Base-by-base conservation (phyloP, 2,329 filamentous ascomycete genomes). In the Neoscytalidium dimidiatum region DNA sequence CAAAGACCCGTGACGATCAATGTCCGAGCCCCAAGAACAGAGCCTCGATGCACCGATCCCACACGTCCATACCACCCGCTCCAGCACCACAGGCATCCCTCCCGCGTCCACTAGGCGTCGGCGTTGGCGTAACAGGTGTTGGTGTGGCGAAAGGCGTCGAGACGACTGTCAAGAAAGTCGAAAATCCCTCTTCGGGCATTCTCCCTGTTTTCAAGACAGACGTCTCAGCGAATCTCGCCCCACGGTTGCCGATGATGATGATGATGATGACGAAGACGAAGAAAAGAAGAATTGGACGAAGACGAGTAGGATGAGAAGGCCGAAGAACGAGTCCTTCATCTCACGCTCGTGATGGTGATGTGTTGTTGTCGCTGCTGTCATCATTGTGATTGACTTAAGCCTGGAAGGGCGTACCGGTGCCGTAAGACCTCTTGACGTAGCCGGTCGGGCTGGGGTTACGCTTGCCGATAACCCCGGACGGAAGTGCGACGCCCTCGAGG, bases 391-490 rank as follows among this genome's bases (percentile, higher is more conserved):
- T 23, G 38, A 43, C 46, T 60, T 60, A 60, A 28, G 38, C 56
- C 56, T 46, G 56, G 56, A 60, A 60, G 56, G 56, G 56, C 56
- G 56, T 60, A 60, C 56, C 56, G 41, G 56, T 60, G 41, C 56
- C 56, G 23, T 14, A 60, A 14, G 56, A 60, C 28, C 56, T 26
- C 58, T 62, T 62, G 44, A 62, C 58, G 58, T 28, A 62, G 58
- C 58, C 58, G 58, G 58, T 62, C n/a, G 58, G 58, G 43, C 43
- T 61, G 17, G 57, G 11, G 26, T n/a, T 13, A 14, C 46, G 43
- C 44, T 49, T 62, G 58, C 38, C 38, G 13, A 62, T 13, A 44
- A 62, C 23, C 44, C 58, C 58, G 7, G 58, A 26, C 11, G 58
- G 58, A 3, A 21, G 43, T 1, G 58, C 58, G n/a, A 33, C 57